Conservation (phyloP, 163 green algal species). For the Prototheca wickerhamii region DNA sequence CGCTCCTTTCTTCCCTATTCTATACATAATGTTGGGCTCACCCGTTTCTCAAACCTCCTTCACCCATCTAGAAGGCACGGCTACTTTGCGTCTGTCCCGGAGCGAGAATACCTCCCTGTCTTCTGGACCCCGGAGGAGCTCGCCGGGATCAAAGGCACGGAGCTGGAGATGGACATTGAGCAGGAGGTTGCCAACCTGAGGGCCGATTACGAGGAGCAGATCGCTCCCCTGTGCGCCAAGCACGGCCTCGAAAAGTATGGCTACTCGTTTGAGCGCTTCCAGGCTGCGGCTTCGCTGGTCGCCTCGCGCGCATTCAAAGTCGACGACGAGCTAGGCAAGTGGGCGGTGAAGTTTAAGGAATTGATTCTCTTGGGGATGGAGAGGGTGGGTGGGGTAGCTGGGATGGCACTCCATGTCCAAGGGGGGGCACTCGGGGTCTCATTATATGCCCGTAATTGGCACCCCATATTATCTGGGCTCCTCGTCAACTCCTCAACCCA, state of each 20-base stretch:
- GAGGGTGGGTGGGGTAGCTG: not conserved
- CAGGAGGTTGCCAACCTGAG: constrained; percentile 29
- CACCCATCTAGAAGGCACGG: constrained; percentile 38
- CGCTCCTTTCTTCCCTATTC: too few relatives aligned
- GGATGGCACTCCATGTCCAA: too few relatives aligned
- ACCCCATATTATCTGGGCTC: too few relatives aligned
- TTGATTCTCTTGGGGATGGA: too few relatives aligned
- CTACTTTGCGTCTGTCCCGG: constrained; percentile 61
- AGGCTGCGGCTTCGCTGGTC: constrained; percentile 49
- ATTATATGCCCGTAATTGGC: too few relatives aligned
- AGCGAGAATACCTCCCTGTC: constrained; percentile 64
- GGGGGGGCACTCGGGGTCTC: too few relatives aligned
- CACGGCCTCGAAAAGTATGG: constrained; percentile 19
- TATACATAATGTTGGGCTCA: too few relatives aligned
- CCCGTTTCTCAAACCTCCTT: not conserved
- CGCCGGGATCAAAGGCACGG: constrained; percentile 49
- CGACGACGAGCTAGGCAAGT: constrained; percentile 58
- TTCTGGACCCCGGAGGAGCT: constrained; percentile 64
- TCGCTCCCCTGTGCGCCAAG: not conserved
- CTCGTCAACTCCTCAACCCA: not conserved
- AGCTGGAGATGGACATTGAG: constrained; percentile 25
- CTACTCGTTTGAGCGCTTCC: constrained; percentile 38
- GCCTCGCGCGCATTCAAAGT: constrained; percentile 70
- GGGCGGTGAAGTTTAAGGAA: not conserved
- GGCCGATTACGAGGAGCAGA: constrained; percentile 1